Evolutionary conservation across 83 land plant genomes (phyloP).

Genomic region (Picea mariana): DNA sequence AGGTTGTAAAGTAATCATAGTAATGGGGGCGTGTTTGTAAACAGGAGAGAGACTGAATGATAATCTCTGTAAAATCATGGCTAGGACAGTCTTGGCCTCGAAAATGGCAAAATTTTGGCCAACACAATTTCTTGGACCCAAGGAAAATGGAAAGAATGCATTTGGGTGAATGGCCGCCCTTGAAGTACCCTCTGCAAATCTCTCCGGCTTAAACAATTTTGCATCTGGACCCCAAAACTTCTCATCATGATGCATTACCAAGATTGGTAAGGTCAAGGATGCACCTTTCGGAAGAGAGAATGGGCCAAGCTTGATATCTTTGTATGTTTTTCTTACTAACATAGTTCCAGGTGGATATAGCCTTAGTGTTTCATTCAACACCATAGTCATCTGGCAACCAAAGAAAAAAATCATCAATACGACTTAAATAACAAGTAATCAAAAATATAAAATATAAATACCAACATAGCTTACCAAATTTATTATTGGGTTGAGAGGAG

Average conservation of each 20-base stretch:
- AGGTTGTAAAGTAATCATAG: constrained; percentile 7
- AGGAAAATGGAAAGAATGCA: constrained; percentile 27
- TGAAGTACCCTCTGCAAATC: constrained; percentile 33
- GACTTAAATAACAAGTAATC: too few species aligned
- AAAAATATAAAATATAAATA: too few species aligned
- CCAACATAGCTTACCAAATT: too few species aligned
- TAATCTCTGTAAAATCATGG: constrained; percentile 27
- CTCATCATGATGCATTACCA: constrained; percentile 33
- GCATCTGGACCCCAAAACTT: constrained; percentile 55
- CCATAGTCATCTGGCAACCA: constrained; percentile 7
- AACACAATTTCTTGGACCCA: constrained; percentile 38
- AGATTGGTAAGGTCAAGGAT: neutral
- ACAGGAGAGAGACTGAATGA: constrained; percentile 25
- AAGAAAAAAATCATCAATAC: too few species aligned
- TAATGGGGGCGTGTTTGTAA: constrained; percentile 33
- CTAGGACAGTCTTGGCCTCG: constrained; percentile 31
- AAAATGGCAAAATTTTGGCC: constrained; percentile 36
- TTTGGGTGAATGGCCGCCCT: constrained; percentile 23
- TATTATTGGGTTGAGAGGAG: too few species aligned
- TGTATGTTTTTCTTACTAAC: neutral
- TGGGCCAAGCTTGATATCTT: neutral
- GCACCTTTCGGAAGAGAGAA: neutral
- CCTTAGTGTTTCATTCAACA: constrained; percentile 3
- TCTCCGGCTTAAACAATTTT: constrained; percentile 35
- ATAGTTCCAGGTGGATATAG: constrained; percentile 1